Evolutionary conservation across 148 eudicot species (phyloP).

Genomic region (Suaeda aralocaspica): DNA sequence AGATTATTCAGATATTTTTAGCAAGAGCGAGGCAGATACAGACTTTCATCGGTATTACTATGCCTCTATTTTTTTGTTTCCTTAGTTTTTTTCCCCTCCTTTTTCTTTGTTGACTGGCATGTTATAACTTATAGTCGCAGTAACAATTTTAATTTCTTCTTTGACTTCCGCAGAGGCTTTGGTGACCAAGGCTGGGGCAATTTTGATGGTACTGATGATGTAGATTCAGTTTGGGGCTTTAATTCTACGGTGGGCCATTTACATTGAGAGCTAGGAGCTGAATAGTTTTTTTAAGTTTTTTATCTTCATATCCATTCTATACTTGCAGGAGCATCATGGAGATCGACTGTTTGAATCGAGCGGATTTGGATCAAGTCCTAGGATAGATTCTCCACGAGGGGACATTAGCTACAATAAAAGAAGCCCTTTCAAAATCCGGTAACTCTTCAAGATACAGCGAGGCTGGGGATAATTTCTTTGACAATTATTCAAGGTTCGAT

Average conservation of each 20-base stretch:
- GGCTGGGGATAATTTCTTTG: constrained; percentile 61
- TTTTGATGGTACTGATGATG: constrained; percentile 82
- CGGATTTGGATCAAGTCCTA: constrained; percentile 60
- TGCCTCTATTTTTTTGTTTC: no score
- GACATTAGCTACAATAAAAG: constrained; percentile 43
- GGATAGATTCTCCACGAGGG: constrained; percentile 57
- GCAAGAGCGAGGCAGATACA: constrained; percentile 70
- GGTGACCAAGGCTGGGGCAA: constrained; percentile 83
- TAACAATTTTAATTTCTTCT: neutral
- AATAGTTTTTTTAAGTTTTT: neutral
- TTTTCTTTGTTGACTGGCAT: constrained; percentile 1
- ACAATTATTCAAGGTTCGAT: constrained; percentile 55
- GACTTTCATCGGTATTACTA: constrained; percentile 59
- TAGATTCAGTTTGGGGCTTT: constrained; percentile 93
- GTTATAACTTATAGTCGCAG: neutral
- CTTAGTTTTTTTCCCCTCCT: neutral
- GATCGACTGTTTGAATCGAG: constrained; percentile 65
- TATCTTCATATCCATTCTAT: constrained; percentile 1
- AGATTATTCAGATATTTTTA: constrained; percentile 57
- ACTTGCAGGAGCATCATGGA: constrained; percentile 57
- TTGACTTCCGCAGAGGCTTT: constrained; percentile 51
- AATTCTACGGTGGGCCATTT: constrained; percentile 54
- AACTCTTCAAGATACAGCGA: constrained; percentile 65
- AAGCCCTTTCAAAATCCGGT: constrained; percentile 60
- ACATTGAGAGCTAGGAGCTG: neutral